Base-by-base conservation (phyloP, 192 early-diverging fungal genomes). In the Diversispora eburnea region DNA sequence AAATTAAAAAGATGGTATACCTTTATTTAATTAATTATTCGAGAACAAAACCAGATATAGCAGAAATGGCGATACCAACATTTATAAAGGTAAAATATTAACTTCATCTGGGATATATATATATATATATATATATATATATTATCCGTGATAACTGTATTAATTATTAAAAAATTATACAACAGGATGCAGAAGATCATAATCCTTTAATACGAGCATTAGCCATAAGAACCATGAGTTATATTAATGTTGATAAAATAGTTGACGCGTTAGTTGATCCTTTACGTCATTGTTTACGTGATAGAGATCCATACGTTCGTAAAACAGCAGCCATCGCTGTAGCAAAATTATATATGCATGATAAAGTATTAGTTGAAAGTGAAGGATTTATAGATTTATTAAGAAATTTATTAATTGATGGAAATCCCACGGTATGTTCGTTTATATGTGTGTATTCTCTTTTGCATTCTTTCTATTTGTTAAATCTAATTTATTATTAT, bases 21-120 rank as follows among this genome's bases (percentile, higher is more conserved):
- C 85, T 99, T 49, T 99, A 94, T 76, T 77, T 99, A 66, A 96
- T 98, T 78, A 97, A 96, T 82, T 99, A 99, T 80, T 92, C 95
- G 6, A 90, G 91, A 76, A 89, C 85, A 20, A 94, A 94, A 70
- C 93, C 96, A 5, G 98, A 99, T 74, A 91, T 99, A 81, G 94
- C 94, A 43, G 88, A 92, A 70, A 85, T 93, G 79, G 95, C 98
- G 9, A 89, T 99, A 55, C 90, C 91, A 71, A 89, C 88, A 64
- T 94, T 99, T 67, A 86, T 92, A 10, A 89, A 91, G 82, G 93
- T 94, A 83, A 67, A 68, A 17, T 25, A 20, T 12, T 19, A 0
- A 8, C 65, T 64, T 48, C 15, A 73, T 6, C 8, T 3, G 45
- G 9, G 46, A 43, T 13, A 12, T 64, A n/a, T n/a, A n/a, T n/a